phyloP scores from a whole-genome alignment of 2,329 filamentous ascomycete genomes.

The Nigrospora oryzae region DNA sequence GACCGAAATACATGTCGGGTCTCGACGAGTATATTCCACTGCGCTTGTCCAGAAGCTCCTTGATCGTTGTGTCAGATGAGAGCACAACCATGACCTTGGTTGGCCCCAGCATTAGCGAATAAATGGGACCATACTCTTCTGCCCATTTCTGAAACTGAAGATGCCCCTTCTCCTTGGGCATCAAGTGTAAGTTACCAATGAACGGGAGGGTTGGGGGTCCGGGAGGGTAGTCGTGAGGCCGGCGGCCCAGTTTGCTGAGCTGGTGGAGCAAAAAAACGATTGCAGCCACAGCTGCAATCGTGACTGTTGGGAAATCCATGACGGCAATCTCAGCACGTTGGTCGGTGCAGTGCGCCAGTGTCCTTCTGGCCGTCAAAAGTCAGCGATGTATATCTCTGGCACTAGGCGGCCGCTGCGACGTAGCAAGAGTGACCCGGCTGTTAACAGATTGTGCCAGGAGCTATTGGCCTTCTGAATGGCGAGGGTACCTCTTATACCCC shows the following conservation, averaged over 20 bases:
- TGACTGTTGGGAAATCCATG: too few species aligned
- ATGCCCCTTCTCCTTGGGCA: conserved; percentile 31
- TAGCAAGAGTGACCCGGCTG: too few species aligned
- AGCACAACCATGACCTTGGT: conserved; percentile 38
- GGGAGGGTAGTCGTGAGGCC: conserved; percentile 31
- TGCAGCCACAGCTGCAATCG: too few species aligned
- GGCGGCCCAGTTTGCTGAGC: conserved; percentile 8
- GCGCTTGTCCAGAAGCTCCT: conserved; percentile 42
- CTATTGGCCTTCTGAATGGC: too few species aligned
- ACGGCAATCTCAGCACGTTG: too few species aligned
- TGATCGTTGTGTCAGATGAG: conserved; percentile 32
- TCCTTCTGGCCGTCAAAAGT: too few species aligned
- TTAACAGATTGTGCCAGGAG: too few species aligned
- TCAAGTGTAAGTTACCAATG: conserved; percentile 42
- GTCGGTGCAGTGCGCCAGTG: too few species aligned
- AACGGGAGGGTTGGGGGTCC: conserved; percentile 42
- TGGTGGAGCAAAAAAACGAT: not conserved
- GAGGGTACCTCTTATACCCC: too few species aligned
- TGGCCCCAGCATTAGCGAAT: conserved; percentile 37
- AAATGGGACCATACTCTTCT: conserved; percentile 40
- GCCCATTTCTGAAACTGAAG: conserved; percentile 44
- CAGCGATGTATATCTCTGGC: too few species aligned
- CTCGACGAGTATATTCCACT: conserved; percentile 40
- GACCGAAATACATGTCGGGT: conserved; percentile 32
- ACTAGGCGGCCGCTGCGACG: too few species aligned